These are phyloP conservation scores for Leccinellum albellum DNA, from an alignment of 768 basidiomycete genomes.

Conservation along the genomic window DNA sequence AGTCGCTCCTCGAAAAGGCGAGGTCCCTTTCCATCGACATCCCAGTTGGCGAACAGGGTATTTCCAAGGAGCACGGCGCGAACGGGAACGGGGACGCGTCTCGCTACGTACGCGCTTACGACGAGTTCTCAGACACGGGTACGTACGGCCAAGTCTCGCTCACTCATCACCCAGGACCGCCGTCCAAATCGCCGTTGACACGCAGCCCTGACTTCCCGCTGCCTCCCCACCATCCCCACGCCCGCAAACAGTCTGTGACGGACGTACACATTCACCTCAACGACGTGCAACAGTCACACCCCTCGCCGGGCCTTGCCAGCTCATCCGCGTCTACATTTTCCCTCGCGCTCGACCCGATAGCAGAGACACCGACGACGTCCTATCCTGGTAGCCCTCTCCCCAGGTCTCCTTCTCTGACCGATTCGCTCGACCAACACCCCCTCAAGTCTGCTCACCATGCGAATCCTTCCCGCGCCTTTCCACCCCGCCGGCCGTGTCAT, in stretches of 20 bases:
- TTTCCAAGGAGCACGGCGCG: background rate
- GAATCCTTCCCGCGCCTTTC: slow-evolving; percentile 28
- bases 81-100: slow-evolving; percentile 12
- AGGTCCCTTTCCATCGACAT: slow-evolving; percentile 65
- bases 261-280: slow-evolving; percentile 44
- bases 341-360: slow-evolving; percentile 46
- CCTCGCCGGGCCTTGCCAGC: slow-evolving; percentile 21
- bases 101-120: slow-evolving; percentile 31
- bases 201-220: slow-evolving; percentile 52
- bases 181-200: slow-evolving; percentile 32
- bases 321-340: slow-evolving; percentile 49
- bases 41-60: slow-evolving; percentile 42
- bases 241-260: slow-evolving; percentile 66
- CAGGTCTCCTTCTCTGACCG: slow-evolving; percentile 25
- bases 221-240: slow-evolving; percentile 67
- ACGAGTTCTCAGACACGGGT: slow-evolving; percentile 25
- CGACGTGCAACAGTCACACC: slow-evolving; percentile 24
- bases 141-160: slow-evolving; percentile 7
- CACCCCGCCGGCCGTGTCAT: slow-evolving; percentile 35
- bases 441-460: slow-evolving; percentile 32
- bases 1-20: slow-evolving; percentile 47
- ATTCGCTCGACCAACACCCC: slow-evolving; percentile 21
- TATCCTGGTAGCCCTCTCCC: slow-evolving; percentile 37
- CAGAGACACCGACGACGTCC: slow-evolving; percentile 39
- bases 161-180: slow-evolving; percentile 2